These are phyloP conservation scores for Syzygium oleosum DNA, from an alignment of 345 rosid genomes.

Conservation along the genomic window DNA sequence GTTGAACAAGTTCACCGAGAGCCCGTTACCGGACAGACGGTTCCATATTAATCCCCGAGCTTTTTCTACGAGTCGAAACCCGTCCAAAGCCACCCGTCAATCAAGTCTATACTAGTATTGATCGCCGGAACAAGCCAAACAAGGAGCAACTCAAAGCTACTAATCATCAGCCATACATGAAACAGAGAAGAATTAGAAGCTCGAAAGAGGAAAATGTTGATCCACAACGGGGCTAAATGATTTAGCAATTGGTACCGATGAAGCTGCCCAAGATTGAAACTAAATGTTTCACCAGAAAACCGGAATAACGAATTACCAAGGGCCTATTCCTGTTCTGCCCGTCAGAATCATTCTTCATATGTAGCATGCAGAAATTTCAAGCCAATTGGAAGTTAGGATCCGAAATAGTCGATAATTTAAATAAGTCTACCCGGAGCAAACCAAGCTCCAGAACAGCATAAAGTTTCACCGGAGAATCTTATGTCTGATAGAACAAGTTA, in stretches of 20 bases:
- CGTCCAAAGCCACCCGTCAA: neutral
- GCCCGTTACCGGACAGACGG: neutral
- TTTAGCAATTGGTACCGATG: neutral
- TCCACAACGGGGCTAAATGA: neutral
- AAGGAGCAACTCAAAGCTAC: neutral
- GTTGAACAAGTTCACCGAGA: neutral
- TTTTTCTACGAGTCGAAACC: neutral
- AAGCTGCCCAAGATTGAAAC: neutral
- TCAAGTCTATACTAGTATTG: neutral
- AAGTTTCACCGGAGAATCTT: neutral
- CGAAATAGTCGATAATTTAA: neutral
- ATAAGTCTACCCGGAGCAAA: neutral
- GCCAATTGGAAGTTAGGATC: neutral
- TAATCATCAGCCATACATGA: neutral
- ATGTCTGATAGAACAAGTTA: neutral
- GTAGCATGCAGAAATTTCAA: neutral
- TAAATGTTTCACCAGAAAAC: neutral
- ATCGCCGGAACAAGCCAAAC: neutral
- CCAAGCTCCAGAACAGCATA: neutral
- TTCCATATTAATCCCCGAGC: neutral
- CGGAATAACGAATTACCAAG: neutral
- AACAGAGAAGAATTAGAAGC: neutral
- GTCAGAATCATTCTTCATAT: neutral
- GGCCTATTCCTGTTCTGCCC: neutral
- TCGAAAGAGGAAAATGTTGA: neutral